phyloP scores from a whole-genome alignment of 2,329 filamentous ascomycete species.

The Aspergillus sp. region DNA sequence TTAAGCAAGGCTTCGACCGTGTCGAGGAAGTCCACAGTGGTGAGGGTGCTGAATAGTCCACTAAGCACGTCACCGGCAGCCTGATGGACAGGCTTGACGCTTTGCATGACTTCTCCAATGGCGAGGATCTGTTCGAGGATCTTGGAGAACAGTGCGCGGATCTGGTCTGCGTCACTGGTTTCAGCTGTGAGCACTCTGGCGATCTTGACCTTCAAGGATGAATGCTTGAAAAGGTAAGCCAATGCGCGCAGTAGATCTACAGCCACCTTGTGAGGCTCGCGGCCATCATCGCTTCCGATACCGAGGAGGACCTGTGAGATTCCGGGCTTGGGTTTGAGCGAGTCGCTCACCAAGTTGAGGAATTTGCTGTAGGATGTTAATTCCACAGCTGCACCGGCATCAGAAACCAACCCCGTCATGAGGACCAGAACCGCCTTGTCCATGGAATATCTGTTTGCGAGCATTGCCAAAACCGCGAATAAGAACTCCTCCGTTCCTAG shows the following conservation, averaged over 20 bases:
- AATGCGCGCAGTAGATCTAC: slow-evolving; percentile 43
- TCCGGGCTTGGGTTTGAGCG: slow-evolving; percentile 71
- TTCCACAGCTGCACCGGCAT: slow-evolving; percentile 73
- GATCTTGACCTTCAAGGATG: slow-evolving; percentile 43
- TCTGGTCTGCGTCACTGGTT: slow-evolving; percentile 58
- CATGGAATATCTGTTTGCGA: slow-evolving; percentile 85
- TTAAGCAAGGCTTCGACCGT: slow-evolving; percentile 80
- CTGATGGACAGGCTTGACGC: slow-evolving; percentile 36
- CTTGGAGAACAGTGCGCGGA: slow-evolving; percentile 67
- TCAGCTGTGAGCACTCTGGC: slow-evolving; percentile 36
- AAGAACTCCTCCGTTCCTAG: slow-evolving; percentile 84
- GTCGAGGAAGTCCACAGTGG: slow-evolving; percentile 84
- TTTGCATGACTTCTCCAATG: slow-evolving; percentile 58
- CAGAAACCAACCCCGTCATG: slow-evolving; percentile 69
- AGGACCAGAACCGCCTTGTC: slow-evolving; percentile 74
- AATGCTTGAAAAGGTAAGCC: slow-evolving; percentile 41
- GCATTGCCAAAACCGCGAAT: slow-evolving; percentile 82
- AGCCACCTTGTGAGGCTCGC: slow-evolving; percentile 42
- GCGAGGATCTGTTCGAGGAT: slow-evolving; percentile 66
- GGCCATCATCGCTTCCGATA: slow-evolving; percentile 52
- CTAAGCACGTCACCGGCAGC: slow-evolving; percentile 68
- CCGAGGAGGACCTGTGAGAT: slow-evolving; percentile 73
- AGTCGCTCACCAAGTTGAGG: slow-evolving; percentile 71
- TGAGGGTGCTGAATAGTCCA: slow-evolving; percentile 78
- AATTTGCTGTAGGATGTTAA: slow-evolving; percentile 73